These are phyloP conservation scores for Rhododendron kiyosumense DNA, from an alignment of 148 eudicot genomes.

Conservation along the genomic window DNA sequence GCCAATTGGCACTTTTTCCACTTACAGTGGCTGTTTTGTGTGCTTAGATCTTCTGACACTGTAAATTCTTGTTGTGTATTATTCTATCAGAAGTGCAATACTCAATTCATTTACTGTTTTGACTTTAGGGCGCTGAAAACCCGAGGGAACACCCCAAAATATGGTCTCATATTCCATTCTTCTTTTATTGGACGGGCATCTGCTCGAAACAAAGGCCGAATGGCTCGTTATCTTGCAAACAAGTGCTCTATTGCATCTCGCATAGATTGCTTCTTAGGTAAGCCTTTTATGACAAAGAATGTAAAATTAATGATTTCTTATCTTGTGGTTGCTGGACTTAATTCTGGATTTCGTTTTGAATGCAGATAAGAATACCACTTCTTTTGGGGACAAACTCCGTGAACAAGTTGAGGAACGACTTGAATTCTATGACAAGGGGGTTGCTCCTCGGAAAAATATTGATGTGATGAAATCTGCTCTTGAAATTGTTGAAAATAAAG, in stretches of 20 bases:
- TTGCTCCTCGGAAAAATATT: conserved; percentile 92
- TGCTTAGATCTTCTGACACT: not conserved
- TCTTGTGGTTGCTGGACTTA: not conserved
- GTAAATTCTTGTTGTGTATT: not conserved
- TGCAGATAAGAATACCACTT: conserved; percentile 66
- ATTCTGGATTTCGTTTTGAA: not conserved
- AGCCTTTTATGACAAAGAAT: conserved; percentile 6
- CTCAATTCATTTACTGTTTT: not conserved
- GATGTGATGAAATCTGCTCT: conserved; percentile 92
- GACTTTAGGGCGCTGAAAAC: conserved; percentile 83
- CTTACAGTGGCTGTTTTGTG: not conserved
- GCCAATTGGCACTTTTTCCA: not conserved
- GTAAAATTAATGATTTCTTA: not conserved
- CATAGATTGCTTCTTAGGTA: conserved; percentile 91
- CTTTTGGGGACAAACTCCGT: conserved; percentile 87
- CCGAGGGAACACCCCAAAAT: conserved; percentile 90
- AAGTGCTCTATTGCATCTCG: conserved; percentile 98
- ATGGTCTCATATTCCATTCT: conserved; percentile 95
- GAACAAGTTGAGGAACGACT: conserved; percentile 95
- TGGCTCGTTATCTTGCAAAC: conserved; percentile 99
- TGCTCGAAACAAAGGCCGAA: conserved; percentile 86
- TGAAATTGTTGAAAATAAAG: conserved; percentile 42
- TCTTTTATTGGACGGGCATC: conserved; percentile 99
- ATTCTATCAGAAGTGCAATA: not conserved
- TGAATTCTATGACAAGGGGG: conserved; percentile 97